These are phyloP conservation scores for Lolium multiflorum DNA, from an alignment of 176 grass and related monocot species.

Conservation along the genomic window DNA sequence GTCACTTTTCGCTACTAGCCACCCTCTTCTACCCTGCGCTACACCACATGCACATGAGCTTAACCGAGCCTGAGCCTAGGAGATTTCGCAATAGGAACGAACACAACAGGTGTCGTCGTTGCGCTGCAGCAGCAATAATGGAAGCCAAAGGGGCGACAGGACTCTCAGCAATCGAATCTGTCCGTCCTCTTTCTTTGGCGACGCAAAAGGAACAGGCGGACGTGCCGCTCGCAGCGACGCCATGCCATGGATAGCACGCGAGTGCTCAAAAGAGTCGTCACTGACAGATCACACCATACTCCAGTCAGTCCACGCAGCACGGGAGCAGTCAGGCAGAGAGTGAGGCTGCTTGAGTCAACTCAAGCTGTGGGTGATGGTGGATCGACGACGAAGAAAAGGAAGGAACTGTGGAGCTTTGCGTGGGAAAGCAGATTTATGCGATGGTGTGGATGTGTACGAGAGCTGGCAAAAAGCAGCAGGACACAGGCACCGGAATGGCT, in stretches of 20 bases:
- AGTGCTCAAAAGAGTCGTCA: background rate
- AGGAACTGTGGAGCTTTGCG: background rate
- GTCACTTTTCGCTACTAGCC: too few relatives aligned
- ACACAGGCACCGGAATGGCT: background rate
- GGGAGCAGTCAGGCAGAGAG: background rate
- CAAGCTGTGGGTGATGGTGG: background rate
- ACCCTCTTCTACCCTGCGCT: background rate
- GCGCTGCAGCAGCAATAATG: conserved; percentile 6
- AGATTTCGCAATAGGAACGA: background rate
- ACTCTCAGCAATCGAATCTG: background rate
- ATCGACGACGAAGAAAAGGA: background rate
- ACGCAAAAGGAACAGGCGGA: background rate
- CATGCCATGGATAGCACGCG: background rate
- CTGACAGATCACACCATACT: background rate
- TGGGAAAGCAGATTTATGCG: conserved; percentile 1
- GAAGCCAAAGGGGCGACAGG: background rate
- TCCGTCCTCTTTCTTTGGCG: background rate
- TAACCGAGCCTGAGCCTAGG: too few relatives aligned
- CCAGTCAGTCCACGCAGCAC: too few relatives aligned
- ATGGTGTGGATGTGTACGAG: too few relatives aligned
- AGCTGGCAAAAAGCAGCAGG: background rate
- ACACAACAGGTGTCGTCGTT: background rate
- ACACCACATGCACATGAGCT: background rate
- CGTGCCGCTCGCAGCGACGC: conserved; percentile 28
- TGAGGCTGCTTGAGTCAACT: conserved; percentile 37